phyloP scores from a whole-genome alignment of 305 asterid species.

The Striga hermonthica region DNA sequence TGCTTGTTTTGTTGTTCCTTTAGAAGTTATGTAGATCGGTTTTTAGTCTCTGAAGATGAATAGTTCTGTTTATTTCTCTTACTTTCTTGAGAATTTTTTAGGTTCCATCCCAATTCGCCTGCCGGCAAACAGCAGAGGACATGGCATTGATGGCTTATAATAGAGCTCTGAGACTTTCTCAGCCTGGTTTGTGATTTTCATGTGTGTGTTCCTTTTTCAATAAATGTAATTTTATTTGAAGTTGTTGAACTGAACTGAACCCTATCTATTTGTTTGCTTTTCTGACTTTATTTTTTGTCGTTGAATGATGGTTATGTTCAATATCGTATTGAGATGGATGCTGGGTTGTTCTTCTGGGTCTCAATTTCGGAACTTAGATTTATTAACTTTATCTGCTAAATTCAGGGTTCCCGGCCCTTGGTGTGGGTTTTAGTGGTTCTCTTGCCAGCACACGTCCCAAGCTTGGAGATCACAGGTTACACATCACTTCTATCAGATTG shows the following conservation, averaged over 20 bases:
- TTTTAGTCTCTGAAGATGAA: too few species aligned
- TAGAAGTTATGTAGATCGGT: background rate
- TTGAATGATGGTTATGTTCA: background rate
- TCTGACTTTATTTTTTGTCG: too few species aligned
- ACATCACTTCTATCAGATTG: constrained; percentile 16
- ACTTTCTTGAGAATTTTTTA: constrained; percentile 20
- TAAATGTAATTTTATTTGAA: background rate
- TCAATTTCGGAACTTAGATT: background rate
- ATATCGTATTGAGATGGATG: background rate
- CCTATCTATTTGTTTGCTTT: constrained; percentile 4
- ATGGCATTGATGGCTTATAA: constrained; percentile 86
- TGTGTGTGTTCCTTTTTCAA: background rate
- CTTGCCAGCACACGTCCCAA: constrained; percentile 69
- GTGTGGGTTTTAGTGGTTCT: constrained; percentile 89
- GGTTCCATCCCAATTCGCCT: constrained; percentile 65
- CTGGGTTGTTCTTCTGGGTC: background rate
- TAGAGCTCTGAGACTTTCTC: constrained; percentile 82
- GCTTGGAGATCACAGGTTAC: constrained; percentile 84
- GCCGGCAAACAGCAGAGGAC: constrained; percentile 73
- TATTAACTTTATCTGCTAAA: constrained; percentile 18
- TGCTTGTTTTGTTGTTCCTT: background rate
- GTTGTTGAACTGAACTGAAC: background rate
- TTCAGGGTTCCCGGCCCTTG: constrained; percentile 71
- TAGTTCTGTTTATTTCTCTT: too few species aligned
- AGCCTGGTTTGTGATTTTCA: constrained; percentile 49